Percentiles rank a stretch among this genome's conserved stretches.
These are phyloP conservation scores for Xylaria sp. DNA, from an alignment of 495 filamentous ascomycete species.

Conservation along the genomic window DNA sequence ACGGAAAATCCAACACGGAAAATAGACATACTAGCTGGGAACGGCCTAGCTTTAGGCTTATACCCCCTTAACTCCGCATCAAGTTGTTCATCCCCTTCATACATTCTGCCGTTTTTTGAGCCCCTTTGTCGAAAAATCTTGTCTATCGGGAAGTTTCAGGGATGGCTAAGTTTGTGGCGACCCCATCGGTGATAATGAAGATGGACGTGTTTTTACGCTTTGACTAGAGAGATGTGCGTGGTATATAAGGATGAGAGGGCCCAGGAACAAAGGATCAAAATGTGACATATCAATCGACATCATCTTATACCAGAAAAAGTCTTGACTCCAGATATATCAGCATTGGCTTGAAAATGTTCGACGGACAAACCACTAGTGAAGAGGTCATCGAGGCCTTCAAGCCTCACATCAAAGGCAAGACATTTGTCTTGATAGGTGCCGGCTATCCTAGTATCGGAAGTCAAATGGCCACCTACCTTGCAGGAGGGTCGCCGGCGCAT, in stretches of 20 bases:
- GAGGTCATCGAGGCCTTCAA: constrained; percentile 48
- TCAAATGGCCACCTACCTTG: constrained; percentile 52
- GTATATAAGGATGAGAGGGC: constrained; percentile 9
- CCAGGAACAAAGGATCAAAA: neutral
- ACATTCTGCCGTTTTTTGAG: neutral
- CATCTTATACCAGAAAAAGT: neutral
- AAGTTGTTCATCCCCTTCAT: neutral
- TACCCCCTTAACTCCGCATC: neutral
- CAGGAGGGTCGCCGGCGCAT: constrained; percentile 47
- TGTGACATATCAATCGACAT: neutral
- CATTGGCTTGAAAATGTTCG: constrained; percentile 32
- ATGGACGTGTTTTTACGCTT: neutral
- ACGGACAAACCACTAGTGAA: constrained; percentile 43
- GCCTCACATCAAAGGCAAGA: constrained; percentile 40
- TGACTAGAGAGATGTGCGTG: neutral
- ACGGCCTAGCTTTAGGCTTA: neutral
- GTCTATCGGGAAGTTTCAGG: neutral
- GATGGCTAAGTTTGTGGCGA: neutral
- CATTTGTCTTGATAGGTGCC: constrained; percentile 58
- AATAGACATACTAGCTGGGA: neutral
- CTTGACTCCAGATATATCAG: neutral
- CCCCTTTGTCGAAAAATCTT: neutral
- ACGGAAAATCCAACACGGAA: constrained; percentile 11
- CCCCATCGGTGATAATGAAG: neutral
- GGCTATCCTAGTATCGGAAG: constrained; percentile 54